Conservation (phyloP, 108 stramenopile genomes). For the Fistulifera pelliculosa region DNA sequence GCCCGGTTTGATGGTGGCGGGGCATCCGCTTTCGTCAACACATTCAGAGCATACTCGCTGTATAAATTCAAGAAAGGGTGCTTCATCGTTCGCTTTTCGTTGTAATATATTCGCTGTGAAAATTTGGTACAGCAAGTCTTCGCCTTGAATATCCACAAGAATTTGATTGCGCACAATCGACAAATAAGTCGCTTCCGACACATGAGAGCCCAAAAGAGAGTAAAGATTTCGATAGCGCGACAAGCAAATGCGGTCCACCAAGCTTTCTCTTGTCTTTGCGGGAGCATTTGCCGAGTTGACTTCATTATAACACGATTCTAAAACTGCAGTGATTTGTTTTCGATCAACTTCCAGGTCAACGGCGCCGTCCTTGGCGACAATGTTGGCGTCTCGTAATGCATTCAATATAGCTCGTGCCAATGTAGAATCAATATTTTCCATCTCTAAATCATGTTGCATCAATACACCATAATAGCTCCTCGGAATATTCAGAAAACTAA, state of each 20-base stretch:
- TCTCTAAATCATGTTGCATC: slow-evolving; percentile 5
- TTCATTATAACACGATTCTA: slow-evolving; percentile 25
- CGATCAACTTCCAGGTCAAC: slow-evolving; percentile 39
- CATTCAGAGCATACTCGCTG: slow-evolving; percentile 79
- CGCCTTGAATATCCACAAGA: slow-evolving; percentile 80
- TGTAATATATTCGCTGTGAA: slow-evolving; percentile 80
- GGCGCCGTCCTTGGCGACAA: slow-evolving; percentile 48
- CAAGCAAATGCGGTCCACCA: slow-evolving; percentile 24
- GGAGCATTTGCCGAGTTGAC: neutral
- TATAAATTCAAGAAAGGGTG: slow-evolving; percentile 87
- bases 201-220: slow-evolving; percentile 54
- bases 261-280: no score
- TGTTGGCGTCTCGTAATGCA: slow-evolving; percentile 20
- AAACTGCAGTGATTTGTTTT: slow-evolving; percentile 15
- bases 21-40: slow-evolving; percentile 50
- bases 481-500: slow-evolving; percentile 81
- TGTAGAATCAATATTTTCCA: no score
- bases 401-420: slow-evolving; percentile 29
- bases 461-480: slow-evolving; percentile 79
- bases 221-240: slow-evolving; percentile 75
- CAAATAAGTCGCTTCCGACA: slow-evolving; percentile 67
- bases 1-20: slow-evolving; percentile 55
- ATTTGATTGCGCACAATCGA: slow-evolving; percentile 68
- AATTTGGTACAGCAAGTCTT: slow-evolving; percentile 81
- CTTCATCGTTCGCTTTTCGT: slow-evolving; percentile 55